phyloP scores from a whole-genome alignment of 1,284 basidiomycete genomes.

The Rhodotorula sp. region DNA sequence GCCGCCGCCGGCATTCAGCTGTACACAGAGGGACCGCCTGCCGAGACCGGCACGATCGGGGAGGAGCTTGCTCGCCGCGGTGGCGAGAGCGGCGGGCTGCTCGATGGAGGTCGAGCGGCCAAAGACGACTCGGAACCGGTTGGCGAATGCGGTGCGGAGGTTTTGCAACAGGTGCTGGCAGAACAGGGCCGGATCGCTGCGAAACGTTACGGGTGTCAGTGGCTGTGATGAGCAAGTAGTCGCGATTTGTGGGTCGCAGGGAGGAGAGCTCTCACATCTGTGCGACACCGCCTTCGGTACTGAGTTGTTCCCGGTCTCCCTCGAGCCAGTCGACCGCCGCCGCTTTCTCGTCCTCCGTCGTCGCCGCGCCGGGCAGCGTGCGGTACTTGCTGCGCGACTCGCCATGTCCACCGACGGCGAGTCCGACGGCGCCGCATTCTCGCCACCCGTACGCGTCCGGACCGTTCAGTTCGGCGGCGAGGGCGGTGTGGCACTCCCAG shows the following conservation, averaged over 20 bases:
- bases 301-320: constrained; percentile 31
- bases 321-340: constrained; percentile 20
- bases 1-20: background rate
- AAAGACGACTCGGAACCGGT: constrained; percentile 24
- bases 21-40: background rate
- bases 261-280: constrained; percentile 27
- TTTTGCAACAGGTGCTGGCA: constrained; percentile 21
- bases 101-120: constrained; percentile 7
- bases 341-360: background rate
- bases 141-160: background rate
- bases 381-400: constrained; percentile 30
- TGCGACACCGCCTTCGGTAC: constrained; percentile 29
- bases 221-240: too few relatives aligned
- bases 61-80: background rate
- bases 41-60: background rate
- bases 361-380: constrained; percentile 17
- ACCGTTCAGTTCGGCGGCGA: constrained; percentile 17
- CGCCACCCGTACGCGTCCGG: constrained; percentile 24
- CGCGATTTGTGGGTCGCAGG: too few relatives aligned
- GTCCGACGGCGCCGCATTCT: constrained; percentile 27
- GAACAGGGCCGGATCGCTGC: constrained; percentile 35
- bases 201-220: background rate
- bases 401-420: constrained; percentile 25
- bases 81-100: background rate
- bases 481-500: constrained; percentile 20